phyloP scores from a whole-genome alignment of 768 basidiomycete species.

The Phlegmacium glaucopus region DNA sequence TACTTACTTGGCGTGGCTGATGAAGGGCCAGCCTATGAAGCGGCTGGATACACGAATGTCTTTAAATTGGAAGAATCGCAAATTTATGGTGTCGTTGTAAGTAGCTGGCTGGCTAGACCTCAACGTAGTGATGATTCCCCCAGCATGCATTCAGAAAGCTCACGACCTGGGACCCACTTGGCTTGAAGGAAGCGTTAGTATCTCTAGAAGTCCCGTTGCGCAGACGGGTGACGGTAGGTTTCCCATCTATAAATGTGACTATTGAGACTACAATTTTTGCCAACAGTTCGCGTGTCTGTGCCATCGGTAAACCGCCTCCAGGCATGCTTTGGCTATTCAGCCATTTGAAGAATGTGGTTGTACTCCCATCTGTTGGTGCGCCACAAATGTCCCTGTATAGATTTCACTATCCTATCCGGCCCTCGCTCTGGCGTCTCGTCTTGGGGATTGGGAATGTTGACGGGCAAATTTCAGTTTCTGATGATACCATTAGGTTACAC shows the following conservation, averaged over 20 bases:
- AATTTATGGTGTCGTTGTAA: constrained; percentile 55
- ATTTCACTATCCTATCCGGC: constrained; percentile 31
- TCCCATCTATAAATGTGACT: neutral
- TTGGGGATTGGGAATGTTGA: constrained; percentile 81
- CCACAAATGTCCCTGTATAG: neutral
- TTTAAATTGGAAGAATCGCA: constrained; percentile 51
- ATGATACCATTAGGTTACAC: neutral
- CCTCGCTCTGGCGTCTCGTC: constrained; percentile 60
- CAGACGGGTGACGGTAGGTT: constrained; percentile 71
- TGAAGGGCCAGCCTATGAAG: constrained; percentile 65
- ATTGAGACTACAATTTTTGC: neutral
- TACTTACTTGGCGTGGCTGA: constrained; percentile 78
- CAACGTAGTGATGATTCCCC: neutral
- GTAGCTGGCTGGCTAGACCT: neutral
- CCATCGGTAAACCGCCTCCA: constrained; percentile 66
- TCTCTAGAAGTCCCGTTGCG: constrained; percentile 70
- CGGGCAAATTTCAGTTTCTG: constrained; percentile 40
- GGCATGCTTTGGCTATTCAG: constrained; percentile 54
- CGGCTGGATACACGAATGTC: constrained; percentile 48
- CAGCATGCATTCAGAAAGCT: constrained; percentile 59
- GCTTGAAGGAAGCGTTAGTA: constrained; percentile 57
- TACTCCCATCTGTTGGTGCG: constrained; percentile 60
- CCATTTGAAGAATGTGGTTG: constrained; percentile 66
- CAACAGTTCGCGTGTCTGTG: constrained; percentile 60
- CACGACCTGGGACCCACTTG: constrained; percentile 47